Conservation (phyloP, 1,284 basidiomycete genomes). For the Apiotrichum domesticum region DNA sequence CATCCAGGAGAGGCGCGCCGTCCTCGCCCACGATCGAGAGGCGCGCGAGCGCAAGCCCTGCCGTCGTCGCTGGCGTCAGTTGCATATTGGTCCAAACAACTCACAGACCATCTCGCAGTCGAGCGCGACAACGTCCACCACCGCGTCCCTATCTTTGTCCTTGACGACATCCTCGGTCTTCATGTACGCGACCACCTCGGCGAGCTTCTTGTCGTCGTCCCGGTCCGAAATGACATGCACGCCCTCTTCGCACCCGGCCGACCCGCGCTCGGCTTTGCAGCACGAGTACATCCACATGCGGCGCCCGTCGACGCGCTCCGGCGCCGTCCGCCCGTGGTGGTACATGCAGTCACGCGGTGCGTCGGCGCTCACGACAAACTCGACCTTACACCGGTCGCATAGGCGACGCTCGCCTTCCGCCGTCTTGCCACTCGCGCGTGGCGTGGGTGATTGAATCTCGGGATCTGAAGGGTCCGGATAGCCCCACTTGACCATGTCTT, state of each 20-base stretch:
- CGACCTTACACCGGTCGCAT: conserved; percentile 70
- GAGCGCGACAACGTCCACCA: conserved; percentile 64
- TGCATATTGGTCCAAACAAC: conserved; percentile 4
- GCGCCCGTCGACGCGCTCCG: conserved; percentile 36
- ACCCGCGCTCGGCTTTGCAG: conserved; percentile 56
- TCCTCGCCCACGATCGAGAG: conserved; percentile 75
- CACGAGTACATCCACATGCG: conserved; percentile 43
- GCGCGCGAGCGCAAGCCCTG: conserved; percentile 76
- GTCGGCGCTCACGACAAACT: conserved; percentile 55
- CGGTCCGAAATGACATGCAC: conserved; percentile 38
- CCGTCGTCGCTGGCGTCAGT: conserved; percentile 58
- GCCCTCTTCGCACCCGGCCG: conserved; percentile 28
- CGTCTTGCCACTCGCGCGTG: conserved; percentile 50
- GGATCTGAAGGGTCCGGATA: conserved; percentile 54
- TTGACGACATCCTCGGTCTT: conserved; percentile 43
- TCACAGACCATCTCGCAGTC: conserved; percentile 83
- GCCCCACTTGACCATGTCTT: conserved; percentile 60
- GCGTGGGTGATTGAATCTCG: not conserved
- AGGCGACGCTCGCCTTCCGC: conserved; percentile 57
- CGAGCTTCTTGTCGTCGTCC: conserved; percentile 60
- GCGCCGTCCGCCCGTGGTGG: conserved; percentile 65
- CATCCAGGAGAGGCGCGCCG: conserved; percentile 69
- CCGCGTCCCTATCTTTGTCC: not conserved
- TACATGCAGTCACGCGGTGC: conserved; percentile 63
- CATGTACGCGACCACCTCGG: conserved; percentile 68